Evolutionary conservation across 2,329 filamentous ascomycete genomes (phyloP).

Genomic region (Bertia moriformis): DNA sequence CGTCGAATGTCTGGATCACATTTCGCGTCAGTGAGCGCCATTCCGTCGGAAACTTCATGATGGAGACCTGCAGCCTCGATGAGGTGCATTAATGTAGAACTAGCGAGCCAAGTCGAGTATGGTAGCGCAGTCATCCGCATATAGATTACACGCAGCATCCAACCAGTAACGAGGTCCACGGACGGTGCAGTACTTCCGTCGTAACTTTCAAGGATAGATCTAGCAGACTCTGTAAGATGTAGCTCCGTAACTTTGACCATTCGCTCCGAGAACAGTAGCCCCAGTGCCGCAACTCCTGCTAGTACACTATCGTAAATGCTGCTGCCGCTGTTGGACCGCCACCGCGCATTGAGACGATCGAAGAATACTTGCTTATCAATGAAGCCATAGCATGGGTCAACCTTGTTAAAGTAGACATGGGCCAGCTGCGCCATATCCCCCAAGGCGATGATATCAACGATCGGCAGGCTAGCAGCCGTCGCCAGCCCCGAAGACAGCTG

Average conservation of each 20-base stretch:
- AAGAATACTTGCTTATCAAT: slow-evolving; percentile 7
- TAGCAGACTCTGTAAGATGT: slow-evolving; percentile 28
- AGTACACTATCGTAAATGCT: slow-evolving; percentile 21
- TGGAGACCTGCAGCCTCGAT: slow-evolving; percentile 36
- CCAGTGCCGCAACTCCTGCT: slow-evolving; percentile 26
- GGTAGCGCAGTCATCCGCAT: slow-evolving; percentile 35
- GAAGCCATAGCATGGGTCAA: slow-evolving; percentile 27
- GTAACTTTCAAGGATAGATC: slow-evolving; percentile 24
- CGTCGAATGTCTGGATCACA: slow-evolving; percentile 21
- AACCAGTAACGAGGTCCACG: slow-evolving; percentile 26
- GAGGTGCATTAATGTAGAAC: slow-evolving; percentile 40
- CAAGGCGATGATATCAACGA: slow-evolving; percentile 22
- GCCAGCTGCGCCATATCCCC: slow-evolving; percentile 23
- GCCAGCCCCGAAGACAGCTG: slow-evolving; percentile 11
- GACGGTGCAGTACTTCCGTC: slow-evolving; percentile 12
- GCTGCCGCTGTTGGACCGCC: slow-evolving; percentile 11
- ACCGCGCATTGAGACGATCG: slow-evolving; percentile 5
- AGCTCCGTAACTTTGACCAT: slow-evolving; percentile 15
- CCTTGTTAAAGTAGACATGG: slow-evolving; percentile 23
- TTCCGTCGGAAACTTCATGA: slow-evolving; percentile 15
- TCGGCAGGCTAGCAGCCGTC: slow-evolving; percentile 7
- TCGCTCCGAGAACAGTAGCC: slow-evolving; percentile 21
- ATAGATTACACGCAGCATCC: slow-evolving; percentile 37
- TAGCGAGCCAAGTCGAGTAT: slow-evolving; percentile 40
- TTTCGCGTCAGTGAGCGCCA: slow-evolving; percentile 11